Percentiles rank a stretch among this genome's conserved stretches.
Conservation (phyloP, 108 stramenopile genomes). For the Licmophora abbreviata region DNA sequence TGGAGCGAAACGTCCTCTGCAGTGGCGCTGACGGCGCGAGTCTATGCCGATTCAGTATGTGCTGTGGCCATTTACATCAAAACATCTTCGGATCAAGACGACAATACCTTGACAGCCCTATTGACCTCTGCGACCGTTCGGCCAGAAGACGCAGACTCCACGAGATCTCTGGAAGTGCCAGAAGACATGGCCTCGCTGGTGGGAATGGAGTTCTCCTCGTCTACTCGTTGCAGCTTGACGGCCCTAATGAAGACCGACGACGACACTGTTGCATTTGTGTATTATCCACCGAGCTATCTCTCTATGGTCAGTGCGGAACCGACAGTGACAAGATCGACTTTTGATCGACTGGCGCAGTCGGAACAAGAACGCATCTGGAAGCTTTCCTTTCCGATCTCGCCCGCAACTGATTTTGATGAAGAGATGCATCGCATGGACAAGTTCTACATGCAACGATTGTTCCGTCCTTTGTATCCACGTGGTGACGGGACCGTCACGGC, state of each 20-base stretch:
- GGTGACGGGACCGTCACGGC: conserved; percentile 34
- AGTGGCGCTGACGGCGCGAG: conserved; percentile 14
- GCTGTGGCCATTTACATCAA: conserved; percentile 22
- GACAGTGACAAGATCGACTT: conserved; percentile 4
- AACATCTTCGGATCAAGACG: conserved; percentile 6
- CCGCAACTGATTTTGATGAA: conserved; percentile 8
- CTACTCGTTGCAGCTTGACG: no score
- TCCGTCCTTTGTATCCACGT: conserved; percentile 35
- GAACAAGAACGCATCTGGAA: conserved; percentile 20
- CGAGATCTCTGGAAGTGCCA: no score
- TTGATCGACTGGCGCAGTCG: conserved; percentile 18
- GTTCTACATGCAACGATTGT: conserved; percentile 24
- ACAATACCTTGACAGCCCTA: no score
- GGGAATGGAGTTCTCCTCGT: no score
- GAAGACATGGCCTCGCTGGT: no score
- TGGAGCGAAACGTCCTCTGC: conserved; percentile 22
- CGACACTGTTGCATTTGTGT: conserved; percentile 5
- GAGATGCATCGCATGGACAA: conserved; percentile 27
- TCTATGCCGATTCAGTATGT: conserved; percentile 15
- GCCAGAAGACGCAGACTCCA: no score
- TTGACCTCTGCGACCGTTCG: no score
- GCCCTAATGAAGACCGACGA: no score
- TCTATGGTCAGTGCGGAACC: conserved; percentile 17
- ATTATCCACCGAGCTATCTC: conserved; percentile 20
- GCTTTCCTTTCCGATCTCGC: not conserved